Base-by-base conservation (phyloP, 257 asterid genomes). In the Oldenlandia corymbosa region DNA sequence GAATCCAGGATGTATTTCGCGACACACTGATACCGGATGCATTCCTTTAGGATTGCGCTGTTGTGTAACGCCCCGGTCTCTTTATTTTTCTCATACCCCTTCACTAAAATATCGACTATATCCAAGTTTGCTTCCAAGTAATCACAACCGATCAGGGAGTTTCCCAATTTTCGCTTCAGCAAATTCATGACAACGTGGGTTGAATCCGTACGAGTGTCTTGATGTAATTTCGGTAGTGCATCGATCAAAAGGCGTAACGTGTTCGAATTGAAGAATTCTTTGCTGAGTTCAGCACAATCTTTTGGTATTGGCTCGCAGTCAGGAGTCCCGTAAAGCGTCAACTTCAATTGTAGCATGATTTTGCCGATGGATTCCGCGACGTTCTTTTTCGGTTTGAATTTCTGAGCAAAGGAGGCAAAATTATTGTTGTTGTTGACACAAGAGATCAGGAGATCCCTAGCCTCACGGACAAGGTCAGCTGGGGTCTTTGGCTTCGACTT, bases 21-120 rank as follows among this genome's bases (percentile, higher is more conserved):
- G 60, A 88, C 87, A 71, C 76, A 75, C 75, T 85, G 95, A 73
- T 87, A 93, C 51, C 97, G 97, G 47, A 84, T 84, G 85, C 97
- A 90, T 65, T 88, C 95, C 81, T 86, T 82, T 77, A 85, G 62
- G 88, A 90, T 84, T 67, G 87, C 77, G 62, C 97, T 96, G 68
- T 87, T 85, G 41, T 87, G 95, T 68, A 88, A 82, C 64, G 91
- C 88, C 59, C 4, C 51, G 77, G 84, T 65, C 37, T 90, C 95
- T 43, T 71, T 66, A 62, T 80, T 75, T 60, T 80, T 95, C 49
- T 84, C 84, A 66, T 84, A 88, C 85, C 89, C 94, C 65, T 73
- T 36, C 54, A 83, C 34, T 78, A 88, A 75, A 70, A 69, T 65
- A 75, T 90, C 94, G 84, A 87, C 71, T 62, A 87, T 85, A 73